Conservation (phyloP, 768 basidiomycete species). For the Lactarius pseudohatsudake region DNA sequence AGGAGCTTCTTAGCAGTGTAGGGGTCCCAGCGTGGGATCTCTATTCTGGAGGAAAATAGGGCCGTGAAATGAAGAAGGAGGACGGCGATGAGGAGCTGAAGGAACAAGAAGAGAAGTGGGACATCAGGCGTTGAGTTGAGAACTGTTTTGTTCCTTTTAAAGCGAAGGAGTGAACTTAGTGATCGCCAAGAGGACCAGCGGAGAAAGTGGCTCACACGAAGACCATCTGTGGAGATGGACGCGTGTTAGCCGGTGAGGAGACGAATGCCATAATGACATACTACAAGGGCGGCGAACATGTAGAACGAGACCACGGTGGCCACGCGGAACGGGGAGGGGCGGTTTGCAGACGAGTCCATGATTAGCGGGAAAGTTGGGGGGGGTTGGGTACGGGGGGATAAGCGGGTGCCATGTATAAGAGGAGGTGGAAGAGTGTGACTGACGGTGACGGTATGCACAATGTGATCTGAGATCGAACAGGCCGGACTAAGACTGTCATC, state of each 20-base stretch:
- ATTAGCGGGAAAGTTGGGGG: constrained; percentile 11
- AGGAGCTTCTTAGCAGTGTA: constrained; percentile 55
- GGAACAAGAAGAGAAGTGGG: constrained; percentile 64
- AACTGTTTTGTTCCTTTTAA: constrained; percentile 69
- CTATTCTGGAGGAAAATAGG: constrained; percentile 47
- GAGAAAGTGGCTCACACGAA: constrained; percentile 41
- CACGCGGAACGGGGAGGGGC: constrained; percentile 48
- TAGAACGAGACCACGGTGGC: constrained; percentile 76
- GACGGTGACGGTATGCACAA: constrained; percentile 2
- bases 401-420: not conserved
- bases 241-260: constrained; percentile 4
- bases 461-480: constrained; percentile 8
- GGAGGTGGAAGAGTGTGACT: constrained; percentile 2
- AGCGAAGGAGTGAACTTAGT: constrained; percentile 1
- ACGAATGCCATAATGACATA: constrained; percentile 41
- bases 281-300: constrained; percentile 73
- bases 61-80: constrained; percentile 58
- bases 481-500: not conserved
- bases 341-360: constrained; percentile 38
- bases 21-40: constrained; percentile 57
- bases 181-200: constrained; percentile 12
- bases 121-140: constrained; percentile 64
- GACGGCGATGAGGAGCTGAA: constrained; percentile 70
- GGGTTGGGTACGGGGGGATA: not conserved
- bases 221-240: constrained; percentile 44